These are phyloP conservation scores for Craspedostauros australis DNA, from an alignment of 108 stramenopile species.

Conservation along the genomic window DNA sequence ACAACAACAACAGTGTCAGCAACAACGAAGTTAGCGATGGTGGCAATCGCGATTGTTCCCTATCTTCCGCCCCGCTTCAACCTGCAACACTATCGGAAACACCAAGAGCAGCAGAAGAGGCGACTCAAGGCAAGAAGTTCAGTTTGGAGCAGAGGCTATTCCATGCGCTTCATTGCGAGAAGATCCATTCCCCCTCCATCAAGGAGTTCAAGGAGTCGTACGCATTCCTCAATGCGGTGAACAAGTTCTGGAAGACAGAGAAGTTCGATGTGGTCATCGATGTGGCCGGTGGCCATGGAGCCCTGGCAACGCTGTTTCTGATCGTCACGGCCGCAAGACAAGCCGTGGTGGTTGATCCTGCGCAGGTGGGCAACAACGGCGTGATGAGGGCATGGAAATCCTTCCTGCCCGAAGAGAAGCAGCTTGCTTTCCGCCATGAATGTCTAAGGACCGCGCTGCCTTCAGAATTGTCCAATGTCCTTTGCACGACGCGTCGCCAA, in stretches of 20 bases:
- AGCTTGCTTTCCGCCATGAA: conserved; percentile 59
- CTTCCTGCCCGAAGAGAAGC: conserved; percentile 22
- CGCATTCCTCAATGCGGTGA: conserved; percentile 63
- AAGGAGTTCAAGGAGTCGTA: conserved; percentile 77
- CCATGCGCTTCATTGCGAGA: conserved; percentile 50
- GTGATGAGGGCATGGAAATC: conserved; percentile 45
- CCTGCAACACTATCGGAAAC: conserved; percentile 1
- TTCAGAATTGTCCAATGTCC: conserved; percentile 36
- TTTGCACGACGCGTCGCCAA: conserved; percentile 15
- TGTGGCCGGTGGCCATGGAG: conserved; percentile 78
- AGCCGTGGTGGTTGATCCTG: conserved; percentile 58
- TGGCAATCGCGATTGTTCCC: too few relatives aligned
- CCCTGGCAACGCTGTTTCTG: conserved; percentile 68
- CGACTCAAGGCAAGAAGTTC: too few relatives aligned
- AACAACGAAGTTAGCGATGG: too few relatives aligned
- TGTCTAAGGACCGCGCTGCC: conserved; percentile 66
- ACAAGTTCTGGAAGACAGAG: conserved; percentile 18
- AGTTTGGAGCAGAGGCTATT: conserved; percentile 56
- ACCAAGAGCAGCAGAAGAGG: conserved; percentile 1
- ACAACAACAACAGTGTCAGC: too few relatives aligned
- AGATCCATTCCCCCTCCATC: conserved; percentile 45
- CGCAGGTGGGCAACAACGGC: conserved; percentile 38
- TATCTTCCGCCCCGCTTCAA: too few relatives aligned
- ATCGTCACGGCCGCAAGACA: conserved; percentile 35
- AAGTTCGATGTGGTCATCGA: conserved; percentile 52